A percentile compares a stretch with the other conserved stretches of the same genome.
These are phyloP conservation scores for Nicotiana benthamiana DNA, from an alignment of 257 asterid species.

Conservation along the genomic window DNA sequence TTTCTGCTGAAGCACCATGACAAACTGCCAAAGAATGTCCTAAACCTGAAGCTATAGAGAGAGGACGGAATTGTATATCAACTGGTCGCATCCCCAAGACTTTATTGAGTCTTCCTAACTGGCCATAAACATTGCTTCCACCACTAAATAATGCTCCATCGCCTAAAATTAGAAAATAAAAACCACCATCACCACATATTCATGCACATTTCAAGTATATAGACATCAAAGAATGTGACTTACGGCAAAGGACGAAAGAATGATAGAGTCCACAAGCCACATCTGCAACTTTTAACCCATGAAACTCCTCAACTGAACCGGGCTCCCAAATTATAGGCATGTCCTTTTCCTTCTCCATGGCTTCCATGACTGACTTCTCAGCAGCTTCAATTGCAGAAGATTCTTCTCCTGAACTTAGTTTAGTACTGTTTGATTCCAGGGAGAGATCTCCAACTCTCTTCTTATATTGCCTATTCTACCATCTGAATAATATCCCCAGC, in stretches of 20 bases:
- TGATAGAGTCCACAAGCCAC: slow-evolving; percentile 87
- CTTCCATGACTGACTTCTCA: slow-evolving; percentile 53
- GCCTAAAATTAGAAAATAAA: slow-evolving; percentile 32
- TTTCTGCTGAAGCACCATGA: slow-evolving; percentile 18
- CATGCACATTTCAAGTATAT: not conserved
- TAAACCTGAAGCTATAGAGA: slow-evolving; percentile 65
- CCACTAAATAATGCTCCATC: slow-evolving; percentile 76
- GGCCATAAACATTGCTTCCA: slow-evolving; percentile 83
- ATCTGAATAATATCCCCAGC: slow-evolving; percentile 99
- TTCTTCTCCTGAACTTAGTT: slow-evolving; percentile 11
- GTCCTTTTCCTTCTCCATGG: slow-evolving; percentile 77
- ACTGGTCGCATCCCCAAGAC: slow-evolving; percentile 63
- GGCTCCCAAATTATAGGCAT: slow-evolving; percentile 95
- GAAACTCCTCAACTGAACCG: slow-evolving; percentile 52
- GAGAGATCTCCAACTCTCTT: slow-evolving; percentile 57
- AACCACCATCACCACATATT: not conserved
- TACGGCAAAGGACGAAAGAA: slow-evolving; percentile 66
- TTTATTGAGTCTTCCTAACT: slow-evolving; percentile 54
- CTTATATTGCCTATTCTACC: slow-evolving; percentile 81
- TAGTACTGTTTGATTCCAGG: slow-evolving; percentile 52
- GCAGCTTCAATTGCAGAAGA: slow-evolving; percentile 52
- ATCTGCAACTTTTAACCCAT: slow-evolving; percentile 46
- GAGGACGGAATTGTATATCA: slow-evolving; percentile 33
- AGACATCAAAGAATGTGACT: slow-evolving; percentile 20
- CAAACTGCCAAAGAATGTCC: slow-evolving; percentile 89